A percentile compares a stretch with the other conserved stretches of the same genome.
phyloP scores from a whole-genome alignment of 2,329 filamentous ascomycete genomes.

The Cordyceps pruinosa region DNA sequence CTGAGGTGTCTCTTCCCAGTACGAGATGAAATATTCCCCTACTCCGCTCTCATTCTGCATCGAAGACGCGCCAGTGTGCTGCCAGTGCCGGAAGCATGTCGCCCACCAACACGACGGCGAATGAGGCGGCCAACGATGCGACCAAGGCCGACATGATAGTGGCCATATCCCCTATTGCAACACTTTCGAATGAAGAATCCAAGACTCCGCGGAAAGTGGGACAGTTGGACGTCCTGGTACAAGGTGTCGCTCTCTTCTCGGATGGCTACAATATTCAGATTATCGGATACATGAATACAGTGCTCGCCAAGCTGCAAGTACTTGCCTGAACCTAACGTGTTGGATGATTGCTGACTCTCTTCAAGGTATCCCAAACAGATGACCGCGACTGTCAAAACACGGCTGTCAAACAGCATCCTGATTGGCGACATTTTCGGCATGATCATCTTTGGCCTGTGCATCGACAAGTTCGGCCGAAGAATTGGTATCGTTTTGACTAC shows the following conservation, averaged over 20 bases:
- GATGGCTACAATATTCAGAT: slow-evolving; percentile 29
- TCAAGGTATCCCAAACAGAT: slow-evolving; percentile 22
- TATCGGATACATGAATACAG: slow-evolving; percentile 26
- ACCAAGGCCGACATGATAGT: neutral
- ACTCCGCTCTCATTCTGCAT: too few species aligned
- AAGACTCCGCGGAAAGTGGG: neutral
- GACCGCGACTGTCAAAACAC: slow-evolving; percentile 28
- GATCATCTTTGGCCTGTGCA: slow-evolving; percentile 32
- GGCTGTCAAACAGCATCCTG: slow-evolving; percentile 31
- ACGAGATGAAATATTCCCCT: too few species aligned
- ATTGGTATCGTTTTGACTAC: slow-evolving; percentile 39
- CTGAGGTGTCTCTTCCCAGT: too few species aligned
- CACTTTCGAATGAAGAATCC: neutral
- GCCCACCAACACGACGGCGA: too few species aligned
- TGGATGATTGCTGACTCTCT: neutral
- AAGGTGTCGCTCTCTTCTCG: slow-evolving; percentile 24
- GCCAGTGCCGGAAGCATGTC: too few species aligned
- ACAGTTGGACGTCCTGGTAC: slow-evolving; percentile 19
- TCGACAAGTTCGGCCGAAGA: slow-evolving; percentile 39
- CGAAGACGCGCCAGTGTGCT: too few species aligned
- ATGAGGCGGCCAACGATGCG: too few species aligned
- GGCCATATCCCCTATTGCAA: neutral
- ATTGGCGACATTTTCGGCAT: slow-evolving; percentile 36
- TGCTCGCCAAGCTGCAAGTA: slow-evolving; percentile 21
- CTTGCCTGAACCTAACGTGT: neutral